Evolutionary conservation across 306 rosid species (phyloP).

Genomic region (Astragalus glycyphyllos): DNA sequence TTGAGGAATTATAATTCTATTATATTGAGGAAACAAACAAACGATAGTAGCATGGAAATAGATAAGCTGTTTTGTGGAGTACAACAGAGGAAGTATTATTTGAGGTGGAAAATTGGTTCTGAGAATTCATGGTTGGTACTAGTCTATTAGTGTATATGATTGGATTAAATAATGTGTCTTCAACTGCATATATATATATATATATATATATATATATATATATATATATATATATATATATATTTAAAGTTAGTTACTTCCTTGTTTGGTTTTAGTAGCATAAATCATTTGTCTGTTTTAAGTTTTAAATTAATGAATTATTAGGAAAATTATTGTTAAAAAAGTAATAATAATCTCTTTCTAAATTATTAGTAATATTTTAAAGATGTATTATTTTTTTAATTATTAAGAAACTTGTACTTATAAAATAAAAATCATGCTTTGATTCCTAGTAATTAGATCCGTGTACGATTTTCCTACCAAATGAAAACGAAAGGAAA

Average conservation of each 20-base stretch:
- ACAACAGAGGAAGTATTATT: not conserved
- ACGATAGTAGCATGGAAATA: conserved; percentile 6
- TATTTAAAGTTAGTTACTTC: no score
- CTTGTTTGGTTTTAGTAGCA: not conserved
- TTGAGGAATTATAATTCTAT: not conserved
- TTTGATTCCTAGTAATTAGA: not conserved
- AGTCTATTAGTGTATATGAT: not conserved
- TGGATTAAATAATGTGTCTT: not conserved
- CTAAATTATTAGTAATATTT: not conserved
- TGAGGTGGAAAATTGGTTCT: conserved; percentile 40
- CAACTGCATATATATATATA: not conserved
- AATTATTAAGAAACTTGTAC: not conserved
- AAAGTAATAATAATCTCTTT: not conserved
- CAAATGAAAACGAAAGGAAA: conserved; percentile 12
- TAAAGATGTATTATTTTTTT: not conserved
- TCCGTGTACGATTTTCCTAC: conserved; percentile 5
- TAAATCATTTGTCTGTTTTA: not conserved
- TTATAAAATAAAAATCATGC: not conserved
- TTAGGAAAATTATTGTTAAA: not conserved
- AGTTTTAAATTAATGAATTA: not conserved
- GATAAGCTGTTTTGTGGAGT: conserved; percentile 39
- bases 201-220: no score
- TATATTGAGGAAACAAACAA: conserved; percentile 13
- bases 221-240: no score
- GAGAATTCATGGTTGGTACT: conserved; percentile 3